phyloP scores from a whole-genome alignment of 768 basidiomycete species.

The Porphyrellus cyaneotinctus region DNA sequence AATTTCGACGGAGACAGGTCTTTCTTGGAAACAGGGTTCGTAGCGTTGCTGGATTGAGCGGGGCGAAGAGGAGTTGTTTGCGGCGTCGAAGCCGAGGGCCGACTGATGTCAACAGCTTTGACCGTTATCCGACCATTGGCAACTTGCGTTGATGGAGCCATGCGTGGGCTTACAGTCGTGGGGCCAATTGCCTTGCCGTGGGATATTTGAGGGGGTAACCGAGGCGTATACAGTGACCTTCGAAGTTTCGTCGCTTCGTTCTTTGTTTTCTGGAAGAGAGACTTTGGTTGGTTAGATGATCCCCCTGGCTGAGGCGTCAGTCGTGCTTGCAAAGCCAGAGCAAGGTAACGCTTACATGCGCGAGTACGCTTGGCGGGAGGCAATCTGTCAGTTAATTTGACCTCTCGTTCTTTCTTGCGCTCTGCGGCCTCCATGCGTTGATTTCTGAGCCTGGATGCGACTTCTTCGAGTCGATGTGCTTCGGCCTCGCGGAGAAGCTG shows the following conservation, averaged over 20 bases:
- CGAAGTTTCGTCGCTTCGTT: constrained; percentile 66
- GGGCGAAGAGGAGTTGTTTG: constrained; percentile 25
- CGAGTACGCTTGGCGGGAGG: constrained; percentile 64
- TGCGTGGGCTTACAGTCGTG: constrained; percentile 33
- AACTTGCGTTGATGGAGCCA: constrained; percentile 28
- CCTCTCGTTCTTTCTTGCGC: constrained; percentile 71
- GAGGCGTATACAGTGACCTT: constrained; percentile 53
- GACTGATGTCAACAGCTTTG: constrained; percentile 44
- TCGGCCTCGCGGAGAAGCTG: constrained; percentile 59
- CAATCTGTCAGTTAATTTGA: constrained; percentile 68
- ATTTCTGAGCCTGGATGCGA: constrained; percentile 56
- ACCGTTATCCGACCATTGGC: constrained; percentile 46
- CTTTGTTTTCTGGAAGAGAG: constrained; percentile 74
- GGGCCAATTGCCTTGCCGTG: constrained; percentile 41
- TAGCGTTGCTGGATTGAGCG: constrained; percentile 27
- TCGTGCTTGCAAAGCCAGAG: constrained; percentile 1
- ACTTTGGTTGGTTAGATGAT: constrained; percentile 47
- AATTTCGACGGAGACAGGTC: constrained; percentile 25
- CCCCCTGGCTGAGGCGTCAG: constrained; percentile 34
- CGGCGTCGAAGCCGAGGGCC: constrained; percentile 22
- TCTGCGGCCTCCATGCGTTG: constrained; percentile 68
- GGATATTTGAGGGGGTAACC: constrained; percentile 51
- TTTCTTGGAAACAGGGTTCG: constrained; percentile 11
- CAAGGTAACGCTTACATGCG: constrained; percentile 43
- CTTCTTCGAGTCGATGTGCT: constrained; percentile 59